Percentiles rank a stretch among this genome's conserved stretches.
phyloP scores from a whole-genome alignment of 2,329 filamentous ascomycete species.

The Penicillium sp. region DNA sequence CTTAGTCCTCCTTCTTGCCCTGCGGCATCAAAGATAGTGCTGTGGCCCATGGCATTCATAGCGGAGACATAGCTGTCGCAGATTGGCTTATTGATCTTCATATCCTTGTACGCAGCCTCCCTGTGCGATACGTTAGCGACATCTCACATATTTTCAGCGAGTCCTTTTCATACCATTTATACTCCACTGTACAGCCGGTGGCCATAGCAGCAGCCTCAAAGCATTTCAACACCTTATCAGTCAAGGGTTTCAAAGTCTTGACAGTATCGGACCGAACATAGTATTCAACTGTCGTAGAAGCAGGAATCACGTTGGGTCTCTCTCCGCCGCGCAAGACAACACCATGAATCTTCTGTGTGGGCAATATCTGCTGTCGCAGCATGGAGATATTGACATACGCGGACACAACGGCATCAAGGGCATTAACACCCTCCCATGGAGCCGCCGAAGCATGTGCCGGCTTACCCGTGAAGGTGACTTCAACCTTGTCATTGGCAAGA shows the following conservation, averaged over 20 bases:
- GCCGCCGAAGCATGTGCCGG: slow-evolving; percentile 58
- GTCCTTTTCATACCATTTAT: slow-evolving; percentile 22
- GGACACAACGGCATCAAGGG: slow-evolving; percentile 57
- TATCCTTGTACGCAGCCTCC: slow-evolving; percentile 31
- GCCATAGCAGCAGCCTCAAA: slow-evolving; percentile 36
- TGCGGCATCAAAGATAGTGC: slow-evolving; percentile 22
- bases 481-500: slow-evolving; percentile 34
- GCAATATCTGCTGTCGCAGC: slow-evolving; percentile 57
- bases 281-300: slow-evolving; percentile 48
- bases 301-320: slow-evolving; percentile 59
- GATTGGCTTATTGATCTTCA: slow-evolving; percentile 33
- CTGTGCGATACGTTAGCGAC: slow-evolving; percentile 8
- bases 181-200: slow-evolving; percentile 35
- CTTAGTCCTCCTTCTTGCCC: slow-evolving; percentile 19
- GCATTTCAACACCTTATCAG: slow-evolving; percentile 30
- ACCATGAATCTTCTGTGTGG: slow-evolving; percentile 53
- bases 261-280: slow-evolving; percentile 46
- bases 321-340: slow-evolving; percentile 56
- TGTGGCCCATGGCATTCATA: slow-evolving; percentile 32
- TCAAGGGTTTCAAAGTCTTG: slow-evolving; percentile 37
- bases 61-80: slow-evolving; percentile 32
- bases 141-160: neutral
- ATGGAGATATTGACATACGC: slow-evolving; percentile 49
- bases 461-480: slow-evolving; percentile 50
- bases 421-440: slow-evolving; percentile 61